Percentiles rank a stretch among this genome's conserved stretches.
These are phyloP conservation scores for Cerrena zonata DNA, from an alignment of 1,284 basidiomycete genomes.

Conservation along the genomic window DNA sequence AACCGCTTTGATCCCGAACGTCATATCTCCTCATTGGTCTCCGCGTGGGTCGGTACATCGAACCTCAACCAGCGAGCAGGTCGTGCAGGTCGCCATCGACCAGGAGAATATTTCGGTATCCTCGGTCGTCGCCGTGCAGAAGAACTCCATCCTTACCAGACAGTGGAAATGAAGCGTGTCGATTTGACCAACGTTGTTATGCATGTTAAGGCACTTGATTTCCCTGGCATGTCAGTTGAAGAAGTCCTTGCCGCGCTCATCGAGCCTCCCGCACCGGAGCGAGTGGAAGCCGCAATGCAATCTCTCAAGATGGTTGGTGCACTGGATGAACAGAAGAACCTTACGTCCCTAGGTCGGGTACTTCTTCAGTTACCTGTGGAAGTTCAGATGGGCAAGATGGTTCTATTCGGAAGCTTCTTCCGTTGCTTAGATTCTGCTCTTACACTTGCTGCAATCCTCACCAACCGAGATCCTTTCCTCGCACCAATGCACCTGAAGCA, in stretches of 20 bases:
- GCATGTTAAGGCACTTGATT: slow-evolving; percentile 95
- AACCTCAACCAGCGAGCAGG: slow-evolving; percentile 92
- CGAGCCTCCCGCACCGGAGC: slow-evolving; percentile 80
- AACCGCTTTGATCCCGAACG: slow-evolving; percentile 88
- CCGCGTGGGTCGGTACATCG: slow-evolving; percentile 88
- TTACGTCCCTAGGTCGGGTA: slow-evolving; percentile 85
- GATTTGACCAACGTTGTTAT: slow-evolving; percentile 89
- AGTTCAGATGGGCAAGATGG: slow-evolving; percentile 83
- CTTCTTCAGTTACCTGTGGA: slow-evolving; percentile 88
- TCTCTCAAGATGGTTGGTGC: slow-evolving; percentile 85
- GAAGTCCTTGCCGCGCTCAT: slow-evolving; percentile 83
- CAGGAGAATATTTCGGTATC: slow-evolving; percentile 89
- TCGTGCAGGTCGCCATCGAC: slow-evolving; percentile 86
- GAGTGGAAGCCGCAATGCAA: slow-evolving; percentile 78
- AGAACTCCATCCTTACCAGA: slow-evolving; percentile 75
- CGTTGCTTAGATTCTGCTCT: slow-evolving; percentile 86
- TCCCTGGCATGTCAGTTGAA: slow-evolving; percentile 83
- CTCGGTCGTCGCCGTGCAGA: slow-evolving; percentile 63
- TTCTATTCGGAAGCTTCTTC: slow-evolving; percentile 90
- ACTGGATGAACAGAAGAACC: slow-evolving; percentile 68
- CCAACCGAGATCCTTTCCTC: slow-evolving; percentile 88
- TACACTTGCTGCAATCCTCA: slow-evolving; percentile 84
- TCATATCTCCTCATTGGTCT: slow-evolving; percentile 82
- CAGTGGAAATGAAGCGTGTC: slow-evolving; percentile 94
- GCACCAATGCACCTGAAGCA: slow-evolving; percentile 68